Evolutionary conservation across 1,284 basidiomycete species (phyloP), one percentile per base, ranked within the genome.

Genomic region (Fomitopsis schrenkii): DNA sequence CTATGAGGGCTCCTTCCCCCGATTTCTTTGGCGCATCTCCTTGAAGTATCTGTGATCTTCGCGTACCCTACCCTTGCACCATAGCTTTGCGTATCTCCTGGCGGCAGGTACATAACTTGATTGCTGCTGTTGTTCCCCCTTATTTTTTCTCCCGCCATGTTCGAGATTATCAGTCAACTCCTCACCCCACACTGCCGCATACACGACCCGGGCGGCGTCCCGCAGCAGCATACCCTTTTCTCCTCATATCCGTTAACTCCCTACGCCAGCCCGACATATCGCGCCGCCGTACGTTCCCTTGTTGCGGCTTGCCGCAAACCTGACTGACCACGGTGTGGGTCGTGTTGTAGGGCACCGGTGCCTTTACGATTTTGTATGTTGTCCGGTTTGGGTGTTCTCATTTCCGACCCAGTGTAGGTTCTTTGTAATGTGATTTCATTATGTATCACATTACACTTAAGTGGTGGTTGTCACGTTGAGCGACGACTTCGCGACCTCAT

Each of bases 341-440:
- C 35, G 52, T 38, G 36, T 54, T 54, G 52, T 36, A 54, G 52
- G 52, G 52, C 52, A 54, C 52, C 19, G 52, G 52, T 54, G 52
- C 35, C 52, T 54, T 40, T 9, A 38, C 35, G 38, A n/a, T 54
- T 26, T 35, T 54, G 52, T 54, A 54, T 33, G 52, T 38, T 54
- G 3, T n/a, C 22, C 52, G 52, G 4, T 54, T 54, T 33, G 52
- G 52, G 17, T 19, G 28, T 54, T 33, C 30, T 33, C 30, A 8
- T 5, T 33, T 33, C 30, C 8, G 28, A 53, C 12, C 35, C 50
- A 35, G 19, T 54, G 52, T 54, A 54, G 52, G 35, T 30, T 54
- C 22, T n/a, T 36, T 54, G 52, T 54, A 54, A 54, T 54, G 36
- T 26, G 52, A 38, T 33, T 15, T 50, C 12, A 26, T 5, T 46